A percentile compares a stretch with the other conserved stretches of the same genome.
These are phyloP conservation scores for Purshia tridentata DNA, from an alignment of 306 rosid genomes.

Conservation along the genomic window DNA sequence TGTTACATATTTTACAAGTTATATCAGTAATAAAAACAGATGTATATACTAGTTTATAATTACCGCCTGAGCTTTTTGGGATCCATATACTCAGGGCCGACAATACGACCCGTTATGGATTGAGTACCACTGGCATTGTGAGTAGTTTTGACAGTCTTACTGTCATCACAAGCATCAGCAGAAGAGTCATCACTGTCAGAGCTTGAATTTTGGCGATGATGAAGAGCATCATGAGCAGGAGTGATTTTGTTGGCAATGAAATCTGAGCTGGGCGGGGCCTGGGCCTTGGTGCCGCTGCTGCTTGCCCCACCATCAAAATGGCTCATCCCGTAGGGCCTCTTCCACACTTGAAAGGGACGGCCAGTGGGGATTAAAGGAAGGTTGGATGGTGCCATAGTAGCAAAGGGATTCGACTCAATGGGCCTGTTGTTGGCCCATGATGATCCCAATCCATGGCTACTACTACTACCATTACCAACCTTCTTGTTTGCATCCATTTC, in stretches of 20 bases:
- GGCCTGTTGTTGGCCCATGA: background rate
- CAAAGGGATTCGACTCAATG: background rate
- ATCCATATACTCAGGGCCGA: slow-evolving; percentile 18
- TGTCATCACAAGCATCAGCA: background rate
- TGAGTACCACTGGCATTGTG: background rate
- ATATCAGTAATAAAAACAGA: background rate
- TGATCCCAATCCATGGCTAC: background rate
- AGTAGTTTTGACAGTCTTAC: background rate
- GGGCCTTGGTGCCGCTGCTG: background rate
- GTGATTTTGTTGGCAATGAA: background rate
- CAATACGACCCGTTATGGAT: background rate
- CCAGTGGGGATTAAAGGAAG: slow-evolving; percentile 1
- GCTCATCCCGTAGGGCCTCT: background rate
- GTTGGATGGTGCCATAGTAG: slow-evolving; percentile 11
- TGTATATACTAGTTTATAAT: background rate
- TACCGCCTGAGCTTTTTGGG: slow-evolving; percentile 36
- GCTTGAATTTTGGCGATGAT: background rate
- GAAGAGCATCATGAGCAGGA: background rate
- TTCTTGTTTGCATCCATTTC: slow-evolving; percentile 14
- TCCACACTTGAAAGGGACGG: slow-evolving; percentile 14
- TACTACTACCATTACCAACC: background rate
- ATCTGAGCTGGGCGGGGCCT: background rate
- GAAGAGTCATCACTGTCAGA: background rate
- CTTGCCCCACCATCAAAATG: background rate
- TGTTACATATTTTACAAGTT: no score